These are phyloP conservation scores for Vanilla planifolia DNA, from an alignment of 106 monocot species.

Conservation along the genomic window DNA sequence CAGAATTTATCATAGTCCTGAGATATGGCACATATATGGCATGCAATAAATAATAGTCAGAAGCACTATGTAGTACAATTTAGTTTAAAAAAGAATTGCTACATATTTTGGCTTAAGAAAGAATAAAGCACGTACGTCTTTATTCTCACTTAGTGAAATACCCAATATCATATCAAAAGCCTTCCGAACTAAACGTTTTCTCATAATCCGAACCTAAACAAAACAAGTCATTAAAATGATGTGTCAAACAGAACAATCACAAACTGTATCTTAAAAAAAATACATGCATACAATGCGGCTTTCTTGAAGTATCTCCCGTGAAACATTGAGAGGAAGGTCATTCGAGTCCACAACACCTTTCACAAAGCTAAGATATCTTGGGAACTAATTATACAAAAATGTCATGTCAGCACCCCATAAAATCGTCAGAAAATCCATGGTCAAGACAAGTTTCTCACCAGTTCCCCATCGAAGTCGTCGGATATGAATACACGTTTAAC, in stretches of 20 bases:
- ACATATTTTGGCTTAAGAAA: not conserved
- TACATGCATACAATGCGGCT: conserved; percentile 80
- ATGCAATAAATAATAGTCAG: not conserved
- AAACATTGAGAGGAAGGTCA: conserved; percentile 98
- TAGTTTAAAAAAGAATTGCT: not conserved
- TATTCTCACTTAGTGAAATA: conserved; percentile 90
- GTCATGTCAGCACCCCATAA: not conserved
- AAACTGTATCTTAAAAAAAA: not conserved
- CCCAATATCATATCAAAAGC: conserved; percentile 98
- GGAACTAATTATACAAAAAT: conserved; percentile 50
- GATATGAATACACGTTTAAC: conserved; percentile 99
- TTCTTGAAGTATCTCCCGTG: conserved; percentile 99
- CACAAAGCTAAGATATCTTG: conserved; percentile 95
- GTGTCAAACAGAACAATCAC: not conserved
- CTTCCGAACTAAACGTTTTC: conserved; percentile 86
- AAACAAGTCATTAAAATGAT: conserved; percentile 1
- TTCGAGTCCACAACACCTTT: conserved; percentile 99
- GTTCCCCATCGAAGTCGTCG: conserved; percentile 97
- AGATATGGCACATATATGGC: conserved; percentile 3
- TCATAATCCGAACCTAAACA: conserved; percentile 93
- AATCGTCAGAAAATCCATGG: not conserved
- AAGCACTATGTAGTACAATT: not conserved
- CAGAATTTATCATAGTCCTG: conserved; percentile 98
- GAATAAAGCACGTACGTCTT: conserved; percentile 46
- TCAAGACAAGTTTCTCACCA: conserved; percentile 43